phyloP scores from a whole-genome alignment of 2,329 filamentous ascomycete species.

The Aspergillus awamori region DNA sequence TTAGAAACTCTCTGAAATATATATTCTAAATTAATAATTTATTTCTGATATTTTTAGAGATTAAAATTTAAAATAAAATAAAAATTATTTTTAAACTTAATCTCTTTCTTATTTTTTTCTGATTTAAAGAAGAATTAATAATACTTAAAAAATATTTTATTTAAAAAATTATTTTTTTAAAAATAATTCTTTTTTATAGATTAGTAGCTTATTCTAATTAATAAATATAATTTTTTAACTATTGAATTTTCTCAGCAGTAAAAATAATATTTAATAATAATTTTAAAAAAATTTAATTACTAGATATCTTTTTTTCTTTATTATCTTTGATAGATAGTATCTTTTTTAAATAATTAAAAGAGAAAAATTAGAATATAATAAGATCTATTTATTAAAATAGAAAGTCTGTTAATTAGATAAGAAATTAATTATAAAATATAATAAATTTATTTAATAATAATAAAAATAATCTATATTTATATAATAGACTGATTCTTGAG shows the following conservation, averaged over 20 bases:
- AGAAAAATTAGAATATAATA: background rate
- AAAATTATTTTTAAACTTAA: background rate
- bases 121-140: background rate
- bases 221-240: background rate
- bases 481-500: too few relatives aligned
- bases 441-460: background rate
- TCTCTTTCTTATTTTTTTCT: background rate
- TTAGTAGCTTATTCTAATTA: background rate
- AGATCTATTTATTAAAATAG: background rate
- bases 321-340: too few relatives aligned
- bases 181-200: background rate
- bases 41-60: background rate
- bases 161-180: background rate
- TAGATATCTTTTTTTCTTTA: too few relatives aligned
- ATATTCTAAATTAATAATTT: background rate
- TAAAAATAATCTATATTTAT: background rate
- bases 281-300: too few relatives aligned
- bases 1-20: background rate
- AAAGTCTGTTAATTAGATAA: background rate
- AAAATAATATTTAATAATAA: background rate
- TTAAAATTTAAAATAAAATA: background rate
- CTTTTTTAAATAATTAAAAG: background rate
- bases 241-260: background rate
- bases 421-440: background rate
- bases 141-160: conserved; percentile 1